Base-by-base conservation (phyloP, 345 rosid genomes). In the Jatropha curcas region DNA sequence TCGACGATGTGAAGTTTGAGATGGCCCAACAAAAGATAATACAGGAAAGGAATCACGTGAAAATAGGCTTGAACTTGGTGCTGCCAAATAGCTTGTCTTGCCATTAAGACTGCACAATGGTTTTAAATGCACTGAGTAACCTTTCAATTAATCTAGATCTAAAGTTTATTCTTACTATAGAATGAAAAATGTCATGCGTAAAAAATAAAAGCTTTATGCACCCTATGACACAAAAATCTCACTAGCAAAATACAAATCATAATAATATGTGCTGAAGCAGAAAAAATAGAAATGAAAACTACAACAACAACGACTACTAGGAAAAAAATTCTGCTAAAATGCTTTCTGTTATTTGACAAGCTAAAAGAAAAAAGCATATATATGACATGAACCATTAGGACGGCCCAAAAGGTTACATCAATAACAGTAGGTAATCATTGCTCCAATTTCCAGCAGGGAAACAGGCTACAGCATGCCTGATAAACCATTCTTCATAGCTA, bases 21-120 rank as follows among this genome's bases (percentile, higher is more conserved):
- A 87, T 22, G 82, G 39, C n/a, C 87, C 83, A 19, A 51, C 35
- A 60, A 67, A 77, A 59, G 90, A 86, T 59, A 87, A 83, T 67
- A 85, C 56, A 4, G 86, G 88, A 48, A 94, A 83, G 62, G 96
- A 84, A 59, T 77, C 80, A 60, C 79, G 78, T 34, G 93, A 81
- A 75, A 89, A 89, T 69, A 92, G 80, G 84, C 91, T 82, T 67
- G 93, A 92, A 79, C 80, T 82, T 27, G 82, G 79, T 71, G 91
- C 86, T 25, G 84, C 85, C 80, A 92, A 75, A 78, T 82, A 79
- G 76, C 82, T 75, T 51, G 77, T 58, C 63, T 82, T 87, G 81
- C 78, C 84, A 20, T 81, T 34, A 35, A 74, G 72, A 65, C 90
- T 84, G 79, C 83, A 74, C 53, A 79, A 77, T 1, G 46, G 52